phyloP scores from a whole-genome alignment of 2,329 filamentous ascomycete species.

The Byssothecium circinans region DNA sequence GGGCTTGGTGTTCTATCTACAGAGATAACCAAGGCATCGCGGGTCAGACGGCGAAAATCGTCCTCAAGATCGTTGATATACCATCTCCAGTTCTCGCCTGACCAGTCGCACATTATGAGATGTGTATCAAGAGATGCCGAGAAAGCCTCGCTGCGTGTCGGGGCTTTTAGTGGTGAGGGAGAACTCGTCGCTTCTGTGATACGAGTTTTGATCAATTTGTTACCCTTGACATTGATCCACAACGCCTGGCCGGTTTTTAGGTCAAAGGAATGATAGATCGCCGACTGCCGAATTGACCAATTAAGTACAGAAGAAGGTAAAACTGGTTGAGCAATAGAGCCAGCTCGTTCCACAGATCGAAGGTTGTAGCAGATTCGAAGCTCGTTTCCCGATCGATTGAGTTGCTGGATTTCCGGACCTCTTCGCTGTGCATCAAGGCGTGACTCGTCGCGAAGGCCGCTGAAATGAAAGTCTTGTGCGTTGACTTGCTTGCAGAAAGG shows the following conservation, averaged over 20 bases:
- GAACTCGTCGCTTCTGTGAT: conserved; percentile 19
- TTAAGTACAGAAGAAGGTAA: too few species aligned
- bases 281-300: conserved; percentile 46
- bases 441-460: conserved; percentile 38
- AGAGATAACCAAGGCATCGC: conserved; percentile 7
- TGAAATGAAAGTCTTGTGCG: conserved; percentile 41
- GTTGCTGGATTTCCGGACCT: conserved; percentile 21
- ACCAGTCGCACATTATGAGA: conserved; percentile 41
- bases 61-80: conserved; percentile 45
- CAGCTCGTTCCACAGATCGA: conserved; percentile 42
- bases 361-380: conserved; percentile 47
- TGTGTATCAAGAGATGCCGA: conserved; percentile 35
- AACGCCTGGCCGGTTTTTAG: conserved; percentile 29
- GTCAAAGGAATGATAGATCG: conserved; percentile 47
- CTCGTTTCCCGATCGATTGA: conserved; percentile 42
- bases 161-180: background rate
- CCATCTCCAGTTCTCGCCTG: conserved; percentile 48
- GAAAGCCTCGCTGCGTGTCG: conserved; percentile 13
- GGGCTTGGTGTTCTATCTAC: conserved; percentile 12
- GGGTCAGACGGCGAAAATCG: conserved; percentile 23
- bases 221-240: conserved; percentile 47
- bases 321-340: too few species aligned
- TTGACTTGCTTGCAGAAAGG: conserved; percentile 39
- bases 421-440: conserved; percentile 10
- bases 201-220: conserved; percentile 35